phyloP scores from a whole-genome alignment of 768 basidiomycete genomes.

The Phylloporus scabripes region DNA sequence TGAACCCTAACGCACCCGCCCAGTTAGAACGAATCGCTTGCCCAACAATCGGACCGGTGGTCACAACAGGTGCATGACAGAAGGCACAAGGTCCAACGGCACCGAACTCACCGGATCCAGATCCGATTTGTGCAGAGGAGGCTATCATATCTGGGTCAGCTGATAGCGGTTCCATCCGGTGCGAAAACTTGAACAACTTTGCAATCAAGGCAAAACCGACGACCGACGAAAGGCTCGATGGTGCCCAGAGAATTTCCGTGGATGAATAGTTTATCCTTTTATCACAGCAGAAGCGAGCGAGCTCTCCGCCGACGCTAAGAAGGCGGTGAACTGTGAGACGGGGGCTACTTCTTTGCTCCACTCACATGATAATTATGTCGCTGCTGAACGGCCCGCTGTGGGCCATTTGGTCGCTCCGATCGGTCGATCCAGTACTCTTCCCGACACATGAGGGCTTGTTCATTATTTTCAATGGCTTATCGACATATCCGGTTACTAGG shows the following conservation, averaged over 20 bases:
- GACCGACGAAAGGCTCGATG: background rate
- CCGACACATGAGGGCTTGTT: background rate
- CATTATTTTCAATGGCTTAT: slow-evolving; percentile 1
- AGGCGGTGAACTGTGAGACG: background rate
- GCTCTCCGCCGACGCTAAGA: background rate
- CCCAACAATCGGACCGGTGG: slow-evolving; percentile 29
- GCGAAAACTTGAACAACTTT: slow-evolving; percentile 15
- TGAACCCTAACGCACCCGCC: slow-evolving; percentile 31
- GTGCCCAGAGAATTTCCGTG: slow-evolving; percentile 1
- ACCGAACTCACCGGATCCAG: slow-evolving; percentile 20
- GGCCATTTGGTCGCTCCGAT: too few species aligned
- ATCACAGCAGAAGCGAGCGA: background rate
- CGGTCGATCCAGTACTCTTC: too few species aligned
- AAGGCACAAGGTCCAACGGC: slow-evolving; percentile 35
- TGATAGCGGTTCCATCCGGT: slow-evolving; percentile 25
- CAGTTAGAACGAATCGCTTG: background rate
- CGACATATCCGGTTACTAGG: slow-evolving; percentile 1
- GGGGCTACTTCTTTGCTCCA: background rate
- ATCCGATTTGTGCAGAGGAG: slow-evolving; percentile 12
- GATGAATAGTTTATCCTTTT: slow-evolving; percentile 2
- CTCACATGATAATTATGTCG: background rate
- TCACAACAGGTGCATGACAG: slow-evolving; percentile 35
- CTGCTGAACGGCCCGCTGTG: too few species aligned
- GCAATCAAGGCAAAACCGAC: slow-evolving; percentile 21
- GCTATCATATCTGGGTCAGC: slow-evolving; percentile 26